Percentiles rank a stretch among this genome's conserved stretches.
Conservation (phyloP, 345 rosid genomes). For the Lepidium africanum region DNA sequence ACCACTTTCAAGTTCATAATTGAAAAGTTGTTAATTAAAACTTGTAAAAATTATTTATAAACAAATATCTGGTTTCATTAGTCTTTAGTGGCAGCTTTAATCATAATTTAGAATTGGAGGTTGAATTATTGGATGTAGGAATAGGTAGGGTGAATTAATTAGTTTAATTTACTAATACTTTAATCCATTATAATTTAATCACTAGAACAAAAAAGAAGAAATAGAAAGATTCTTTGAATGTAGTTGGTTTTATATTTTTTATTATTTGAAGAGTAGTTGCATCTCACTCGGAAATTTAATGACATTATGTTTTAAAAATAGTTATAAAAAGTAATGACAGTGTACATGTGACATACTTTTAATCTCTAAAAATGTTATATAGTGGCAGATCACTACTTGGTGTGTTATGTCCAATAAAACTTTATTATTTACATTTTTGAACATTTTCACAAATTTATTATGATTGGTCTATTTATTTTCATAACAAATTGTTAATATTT, state of each 20-base stretch:
- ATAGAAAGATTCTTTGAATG: constrained; percentile 31
- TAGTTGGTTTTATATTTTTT: constrained; percentile 6
- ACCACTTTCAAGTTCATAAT: constrained; percentile 17
- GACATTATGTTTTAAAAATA: background rate
- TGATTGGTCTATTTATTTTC: background rate
- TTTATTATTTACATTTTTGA: background rate
- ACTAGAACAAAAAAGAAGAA: constrained; percentile 4
- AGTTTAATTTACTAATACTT: background rate
- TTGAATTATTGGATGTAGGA: constrained; percentile 20
- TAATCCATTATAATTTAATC: constrained; percentile 3
- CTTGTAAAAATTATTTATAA: background rate
- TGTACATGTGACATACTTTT: constrained; percentile 11
- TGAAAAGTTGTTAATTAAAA: constrained; percentile 12
- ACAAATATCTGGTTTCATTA: background rate
- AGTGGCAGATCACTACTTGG: constrained; percentile 17
- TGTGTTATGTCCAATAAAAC: background rate
- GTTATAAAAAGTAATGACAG: constrained; percentile 1
- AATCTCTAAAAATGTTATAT: background rate
- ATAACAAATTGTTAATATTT: background rate
- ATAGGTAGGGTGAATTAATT: constrained; percentile 23
- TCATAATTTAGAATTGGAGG: background rate
- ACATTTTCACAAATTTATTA: background rate
- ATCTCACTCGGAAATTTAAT: constrained; percentile 9
- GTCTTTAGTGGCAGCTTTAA: constrained; percentile 22
- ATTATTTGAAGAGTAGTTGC: constrained; percentile 21